Evolutionary conservation across 345 rosid species (phyloP).

Genomic region (Eucalyptus rudis): DNA sequence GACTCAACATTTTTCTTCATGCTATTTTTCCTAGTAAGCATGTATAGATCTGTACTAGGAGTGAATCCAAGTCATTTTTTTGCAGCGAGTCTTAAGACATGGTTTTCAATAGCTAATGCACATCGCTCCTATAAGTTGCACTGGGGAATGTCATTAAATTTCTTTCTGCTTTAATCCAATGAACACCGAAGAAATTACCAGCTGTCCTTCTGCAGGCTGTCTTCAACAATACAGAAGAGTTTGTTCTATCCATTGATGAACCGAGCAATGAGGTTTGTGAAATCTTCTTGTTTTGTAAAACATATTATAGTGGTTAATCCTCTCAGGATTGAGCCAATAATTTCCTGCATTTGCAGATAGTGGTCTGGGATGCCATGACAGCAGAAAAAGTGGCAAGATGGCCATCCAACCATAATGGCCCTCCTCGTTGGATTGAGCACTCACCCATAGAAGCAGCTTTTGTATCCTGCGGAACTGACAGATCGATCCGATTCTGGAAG

Average conservation of each 20-base stretch:
- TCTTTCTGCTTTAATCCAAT: background rate
- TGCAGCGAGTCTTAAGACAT: background rate
- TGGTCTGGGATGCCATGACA: conserved; percentile 73
- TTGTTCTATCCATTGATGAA: conserved; percentile 56
- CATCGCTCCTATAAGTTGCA: background rate
- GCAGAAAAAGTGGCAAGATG: conserved; percentile 63
- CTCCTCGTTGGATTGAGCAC: conserved; percentile 82
- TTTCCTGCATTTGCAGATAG: conserved; percentile 27
- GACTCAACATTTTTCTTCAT: background rate
- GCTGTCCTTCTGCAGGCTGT: conserved; percentile 41
- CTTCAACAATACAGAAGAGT: conserved; percentile 74
- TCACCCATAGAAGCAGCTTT: conserved; percentile 64
- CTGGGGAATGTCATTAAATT: background rate
- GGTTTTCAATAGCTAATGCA: background rate
- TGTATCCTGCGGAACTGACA: conserved; percentile 45
- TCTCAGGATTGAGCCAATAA: background rate
- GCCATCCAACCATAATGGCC: conserved; percentile 62
- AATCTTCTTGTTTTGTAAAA: background rate
- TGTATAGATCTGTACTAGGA: background rate
- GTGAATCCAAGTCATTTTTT: background rate
- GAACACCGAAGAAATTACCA: background rate
- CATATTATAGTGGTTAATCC: background rate
- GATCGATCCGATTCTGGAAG: conserved; percentile 57
- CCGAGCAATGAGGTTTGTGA: conserved; percentile 41
- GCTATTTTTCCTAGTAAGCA: background rate